Conservation (phyloP, 1,284 basidiomycete genomes). For the Tylopilus sp. region DNA sequence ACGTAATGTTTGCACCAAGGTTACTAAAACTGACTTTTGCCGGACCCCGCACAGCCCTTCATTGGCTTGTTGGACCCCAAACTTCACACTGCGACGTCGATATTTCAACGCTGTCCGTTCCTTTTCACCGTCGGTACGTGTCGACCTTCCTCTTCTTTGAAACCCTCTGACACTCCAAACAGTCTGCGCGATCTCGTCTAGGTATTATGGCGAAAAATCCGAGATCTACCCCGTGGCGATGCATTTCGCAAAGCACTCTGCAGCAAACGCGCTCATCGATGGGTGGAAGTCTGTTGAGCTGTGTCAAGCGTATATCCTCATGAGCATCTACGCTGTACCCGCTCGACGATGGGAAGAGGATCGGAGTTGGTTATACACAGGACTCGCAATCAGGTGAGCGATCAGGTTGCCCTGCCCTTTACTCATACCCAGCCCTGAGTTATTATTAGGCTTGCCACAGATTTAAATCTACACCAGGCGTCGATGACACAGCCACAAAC, state of each 20-base stretch:
- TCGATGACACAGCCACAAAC: conserved; percentile 62
- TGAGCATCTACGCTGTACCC: conserved; percentile 80
- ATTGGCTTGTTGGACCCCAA: conserved; percentile 75
- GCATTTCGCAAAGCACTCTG: conserved; percentile 84
- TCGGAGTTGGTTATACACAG: conserved; percentile 80
- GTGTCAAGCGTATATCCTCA: conserved; percentile 70
- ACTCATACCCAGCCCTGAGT: not conserved
- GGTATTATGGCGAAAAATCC: conserved; percentile 76
- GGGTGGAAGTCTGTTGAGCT: conserved; percentile 76
- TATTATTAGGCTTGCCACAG: conserved; percentile 70
- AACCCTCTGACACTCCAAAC: conserved; percentile 6
- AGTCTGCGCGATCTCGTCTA: conserved; percentile 81
- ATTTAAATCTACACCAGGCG: conserved; percentile 80
- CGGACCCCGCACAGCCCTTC: conserved; percentile 62
- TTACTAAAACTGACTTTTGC: conserved; percentile 7
- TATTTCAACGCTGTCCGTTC: conserved; percentile 80
- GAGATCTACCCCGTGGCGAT: conserved; percentile 84
- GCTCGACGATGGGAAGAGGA: conserved; percentile 84
- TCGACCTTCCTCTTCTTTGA: not conserved
- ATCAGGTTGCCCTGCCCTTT: not conserved
- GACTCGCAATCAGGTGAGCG: conserved; percentile 73
- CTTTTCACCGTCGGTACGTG: conserved; percentile 80
- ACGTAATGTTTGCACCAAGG: conserved; percentile 34
- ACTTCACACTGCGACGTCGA: conserved; percentile 73
- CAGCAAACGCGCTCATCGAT: conserved; percentile 77